Evolutionary conservation across 164 flowering plant species (phyloP).

Genomic region (Nymphaea thermarum): DNA sequence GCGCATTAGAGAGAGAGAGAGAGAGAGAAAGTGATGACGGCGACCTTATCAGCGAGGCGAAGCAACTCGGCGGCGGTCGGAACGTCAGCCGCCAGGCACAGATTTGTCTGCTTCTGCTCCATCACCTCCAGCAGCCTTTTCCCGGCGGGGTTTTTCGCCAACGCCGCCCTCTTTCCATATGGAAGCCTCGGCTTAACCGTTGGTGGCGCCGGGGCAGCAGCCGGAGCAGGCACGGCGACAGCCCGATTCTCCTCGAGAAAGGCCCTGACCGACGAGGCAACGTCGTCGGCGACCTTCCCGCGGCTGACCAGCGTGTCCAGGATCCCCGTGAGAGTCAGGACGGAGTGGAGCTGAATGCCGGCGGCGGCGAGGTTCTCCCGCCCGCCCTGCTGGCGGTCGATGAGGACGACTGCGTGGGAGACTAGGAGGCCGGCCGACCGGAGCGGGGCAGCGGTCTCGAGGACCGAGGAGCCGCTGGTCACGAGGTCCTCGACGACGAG

Average conservation of each 20-base stretch:
- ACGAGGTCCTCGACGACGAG: slow-evolving; percentile 79
- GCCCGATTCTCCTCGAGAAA: slow-evolving; percentile 67
- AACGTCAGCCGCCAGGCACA: slow-evolving; percentile 89
- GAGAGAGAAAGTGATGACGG: neutral
- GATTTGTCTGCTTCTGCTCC: slow-evolving; percentile 71
- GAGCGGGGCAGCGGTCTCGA: slow-evolving; percentile 84
- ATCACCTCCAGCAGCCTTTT: slow-evolving; percentile 74
- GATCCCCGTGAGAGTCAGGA: slow-evolving; percentile 66
- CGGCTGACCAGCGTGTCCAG: slow-evolving; percentile 51
- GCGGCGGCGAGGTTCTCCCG: slow-evolving; percentile 66
- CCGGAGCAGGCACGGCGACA: slow-evolving; percentile 36
- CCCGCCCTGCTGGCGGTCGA: slow-evolving; percentile 93
- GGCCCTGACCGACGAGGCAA: slow-evolving; percentile 23
- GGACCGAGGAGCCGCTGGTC: slow-evolving; percentile 88
- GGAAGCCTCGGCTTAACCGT: slow-evolving; percentile 14
- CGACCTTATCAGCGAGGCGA: slow-evolving; percentile 63
- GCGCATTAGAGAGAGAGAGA: neutral
- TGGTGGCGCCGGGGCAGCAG: neutral
- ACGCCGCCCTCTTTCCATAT: slow-evolving; percentile 55
- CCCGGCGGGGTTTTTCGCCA: slow-evolving; percentile 66
- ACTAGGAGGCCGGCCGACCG: slow-evolving; percentile 62
- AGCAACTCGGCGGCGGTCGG: slow-evolving; percentile 68
- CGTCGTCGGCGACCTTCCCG: slow-evolving; percentile 66
- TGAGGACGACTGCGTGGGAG: slow-evolving; percentile 77
- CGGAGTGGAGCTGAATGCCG: slow-evolving; percentile 63